Evolutionary conservation across 148 eudicot genomes (phyloP), one percentile per base, ranked within the genome.

Genomic region (Arbutus unedo): DNA sequence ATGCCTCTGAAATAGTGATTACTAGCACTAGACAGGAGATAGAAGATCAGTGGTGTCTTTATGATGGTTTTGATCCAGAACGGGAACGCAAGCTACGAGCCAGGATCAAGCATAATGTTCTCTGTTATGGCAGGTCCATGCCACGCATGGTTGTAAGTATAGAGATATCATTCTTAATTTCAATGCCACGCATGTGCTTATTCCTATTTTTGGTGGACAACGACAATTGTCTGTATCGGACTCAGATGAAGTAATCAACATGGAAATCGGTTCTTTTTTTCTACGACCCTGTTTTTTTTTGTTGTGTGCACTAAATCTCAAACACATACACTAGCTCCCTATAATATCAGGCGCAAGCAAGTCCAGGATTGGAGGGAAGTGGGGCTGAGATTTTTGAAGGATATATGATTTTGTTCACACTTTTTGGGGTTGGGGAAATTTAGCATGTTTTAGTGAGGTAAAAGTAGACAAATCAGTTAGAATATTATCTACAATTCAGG

Each of bases 111-210:
- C 97, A 97, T 78, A 90, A 90, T 84, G 98, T 95, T 73, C 91
- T 93, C 94, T 92, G 98, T 87, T 91, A 92, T 81, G 98, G 97
- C 81, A 90, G 93, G 88, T 93, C 89, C 87, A 95, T 95, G 98
- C 98, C 98, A 79, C 97, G 95, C 76, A 92, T 91, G 95, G 92
- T 77, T 85, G 98, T 95, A 92, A 91, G 98, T 91, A 57, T 82
- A 25, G 41, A 74, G 59, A 66, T 16, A 8, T 81, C 62, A 66
- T 25, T 81, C 47, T 57, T 81, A 5, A 44, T 47, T 55, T 57
- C 38, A 75, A 23, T 51, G 13, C 44, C 57, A 5, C 5, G 15
- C 8, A n/a, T n/a, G 31, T 38, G 16, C 18, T 78, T 56, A 54
- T 14, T 38, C 8, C 7, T 54, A 25, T n/a, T 38, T 54, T 50